A percentile compares a stretch with the other conserved stretches of the same genome.
These are phyloP conservation scores for Vaccinium darrowii DNA, from an alignment of 148 eudicot species.

Conservation along the genomic window DNA sequence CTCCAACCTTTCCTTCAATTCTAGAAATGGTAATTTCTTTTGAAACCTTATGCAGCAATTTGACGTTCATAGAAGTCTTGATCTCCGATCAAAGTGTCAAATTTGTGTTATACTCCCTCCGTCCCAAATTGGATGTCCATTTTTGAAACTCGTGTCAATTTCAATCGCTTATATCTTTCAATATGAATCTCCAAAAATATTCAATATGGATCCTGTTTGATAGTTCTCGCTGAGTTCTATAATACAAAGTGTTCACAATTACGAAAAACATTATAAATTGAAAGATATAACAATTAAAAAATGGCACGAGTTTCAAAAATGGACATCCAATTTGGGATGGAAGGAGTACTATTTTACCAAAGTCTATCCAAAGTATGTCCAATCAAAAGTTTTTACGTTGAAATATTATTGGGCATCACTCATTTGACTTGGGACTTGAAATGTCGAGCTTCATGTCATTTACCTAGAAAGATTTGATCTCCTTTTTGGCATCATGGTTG, in stretches of 20 bases:
- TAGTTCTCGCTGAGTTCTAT: no score
- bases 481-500: background rate
- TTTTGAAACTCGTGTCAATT: no score
- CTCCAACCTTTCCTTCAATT: background rate
- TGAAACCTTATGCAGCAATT: background rate
- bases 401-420: background rate
- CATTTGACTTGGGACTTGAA: background rate
- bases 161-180: no score
- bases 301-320: no score
- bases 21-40: background rate
- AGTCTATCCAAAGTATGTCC: background rate
- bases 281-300: no score
- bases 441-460: background rate
- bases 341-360: background rate
- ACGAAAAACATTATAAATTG: no score
- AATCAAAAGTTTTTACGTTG: background rate
- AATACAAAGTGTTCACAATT: no score
- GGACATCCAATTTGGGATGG: no score
- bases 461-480: background rate
- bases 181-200: no score
- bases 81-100: background rate
- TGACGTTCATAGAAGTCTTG: background rate
- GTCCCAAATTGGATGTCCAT: no score
- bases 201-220: no score
- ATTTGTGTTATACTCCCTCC: background rate